phyloP scores from a whole-genome alignment of 768 basidiomycete genomes.

The Tephrocybe rancida region DNA sequence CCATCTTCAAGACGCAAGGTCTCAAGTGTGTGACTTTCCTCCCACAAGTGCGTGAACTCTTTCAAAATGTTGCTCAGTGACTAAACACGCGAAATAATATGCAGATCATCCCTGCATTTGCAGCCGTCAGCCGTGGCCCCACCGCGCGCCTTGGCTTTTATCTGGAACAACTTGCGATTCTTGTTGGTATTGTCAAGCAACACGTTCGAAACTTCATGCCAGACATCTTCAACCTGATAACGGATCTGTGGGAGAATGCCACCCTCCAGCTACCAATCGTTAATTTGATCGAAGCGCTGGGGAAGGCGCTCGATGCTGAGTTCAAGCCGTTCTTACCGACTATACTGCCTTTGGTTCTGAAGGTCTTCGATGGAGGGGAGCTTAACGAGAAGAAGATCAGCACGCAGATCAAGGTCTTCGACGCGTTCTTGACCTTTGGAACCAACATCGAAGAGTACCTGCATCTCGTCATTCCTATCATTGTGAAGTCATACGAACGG shows the following conservation, averaged over 20 bases:
- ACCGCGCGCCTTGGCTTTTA: slow-evolving; percentile 86
- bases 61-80: neutral
- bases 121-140: slow-evolving; percentile 81
- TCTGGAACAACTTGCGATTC: slow-evolving; percentile 92
- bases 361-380: slow-evolving; percentile 85
- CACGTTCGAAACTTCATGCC: slow-evolving; percentile 92
- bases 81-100: neutral
- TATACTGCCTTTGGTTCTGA: slow-evolving; percentile 85
- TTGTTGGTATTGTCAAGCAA: slow-evolving; percentile 95
- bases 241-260: slow-evolving; percentile 87
- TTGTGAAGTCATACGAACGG: slow-evolving; percentile 89
- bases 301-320: slow-evolving; percentile 93
- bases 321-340: slow-evolving; percentile 95
- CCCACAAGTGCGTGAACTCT: slow-evolving; percentile 65
- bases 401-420: slow-evolving; percentile 89
- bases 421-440: slow-evolving; percentile 94
- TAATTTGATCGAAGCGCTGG: slow-evolving; percentile 88
- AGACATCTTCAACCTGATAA: slow-evolving; percentile 82
- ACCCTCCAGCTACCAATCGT: slow-evolving; percentile 90
- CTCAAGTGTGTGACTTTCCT: slow-evolving; percentile 95
- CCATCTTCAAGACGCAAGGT: slow-evolving; percentile 98
- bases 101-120: slow-evolving; percentile 94
- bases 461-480: slow-evolving; percentile 94
- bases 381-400: slow-evolving; percentile 74
- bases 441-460: slow-evolving; percentile 97